A percentile compares a stretch with the other conserved stretches of the same genome.
Evolutionary conservation across 257 asterid species (phyloP).

Genomic region (Fraxinus cuspidata): DNA sequence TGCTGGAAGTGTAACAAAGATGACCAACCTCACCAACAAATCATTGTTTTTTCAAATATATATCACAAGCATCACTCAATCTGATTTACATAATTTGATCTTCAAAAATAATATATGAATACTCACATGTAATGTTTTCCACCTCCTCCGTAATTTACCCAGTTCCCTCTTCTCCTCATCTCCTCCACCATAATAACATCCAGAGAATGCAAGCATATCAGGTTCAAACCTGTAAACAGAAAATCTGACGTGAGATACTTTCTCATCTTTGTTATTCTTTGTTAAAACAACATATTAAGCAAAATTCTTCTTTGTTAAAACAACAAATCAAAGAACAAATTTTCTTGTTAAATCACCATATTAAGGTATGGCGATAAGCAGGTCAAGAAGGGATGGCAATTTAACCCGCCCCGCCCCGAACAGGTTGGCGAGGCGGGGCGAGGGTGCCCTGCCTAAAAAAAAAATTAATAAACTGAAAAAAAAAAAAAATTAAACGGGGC

Average conservation of each 20-base stretch:
- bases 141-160: constrained; percentile 83
- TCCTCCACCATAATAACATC: constrained; percentile 98
- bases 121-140: constrained; percentile 97
- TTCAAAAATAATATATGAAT: constrained; percentile 13
- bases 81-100: constrained; percentile 1
- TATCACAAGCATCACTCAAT: constrained; percentile 5
- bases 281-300: constrained; percentile 1
- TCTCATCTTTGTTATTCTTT: constrained; percentile 3
- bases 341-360: background rate
- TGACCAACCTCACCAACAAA: constrained; percentile 10
- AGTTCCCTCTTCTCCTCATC: constrained; percentile 87
- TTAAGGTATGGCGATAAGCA: constrained; percentile 2
- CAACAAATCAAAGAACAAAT: background rate
- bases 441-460: too few species aligned
- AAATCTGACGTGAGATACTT: constrained; percentile 20
- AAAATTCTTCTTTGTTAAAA: background rate
- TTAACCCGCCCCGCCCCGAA: too few species aligned
- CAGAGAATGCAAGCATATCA: constrained; percentile 99
- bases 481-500: too few species aligned
- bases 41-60: background rate
- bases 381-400: too few species aligned
- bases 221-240: constrained; percentile 84
- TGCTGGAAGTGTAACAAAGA: background rate
- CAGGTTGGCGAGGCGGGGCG: too few species aligned
- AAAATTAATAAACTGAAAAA: too few species aligned